Evolutionary conservation across 2,329 filamentous ascomycete genomes (phyloP), one percentile per base, ranked within the genome.

Genomic region (Cordyceps farinosa): DNA sequence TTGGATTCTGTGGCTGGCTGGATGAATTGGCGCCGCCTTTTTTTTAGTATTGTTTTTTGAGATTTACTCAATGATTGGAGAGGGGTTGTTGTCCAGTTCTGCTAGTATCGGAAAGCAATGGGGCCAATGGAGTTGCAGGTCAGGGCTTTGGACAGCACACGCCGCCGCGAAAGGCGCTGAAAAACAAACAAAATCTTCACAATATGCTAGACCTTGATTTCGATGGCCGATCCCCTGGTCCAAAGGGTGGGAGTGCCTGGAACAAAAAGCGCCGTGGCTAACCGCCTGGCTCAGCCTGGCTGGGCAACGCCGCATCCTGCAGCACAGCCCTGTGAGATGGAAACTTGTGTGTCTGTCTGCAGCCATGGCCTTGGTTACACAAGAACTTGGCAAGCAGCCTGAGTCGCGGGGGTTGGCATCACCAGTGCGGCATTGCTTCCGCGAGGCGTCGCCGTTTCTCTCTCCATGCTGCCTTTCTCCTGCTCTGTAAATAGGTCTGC

Each of bases 391-490:
- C 52, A 56, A 38, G 29, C 29, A 44, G 30, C 13, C 27, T 30
- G 54, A 56, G 38, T 29, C 53, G 53, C 53, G 53, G 29, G n/a
- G 34, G 8, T 38, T 36, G 48, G 29, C 17, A 9, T 34, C 54
- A 56, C 54, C 29, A 29, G 54, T 45, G 54, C 54, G 54, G 40
- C 38, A 27, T 36, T 36, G n/a, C 15, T 56, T 56, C 54, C 54
- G 54, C 40, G 30, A 40, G 51, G 22, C 17, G 27, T 44, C 15
- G 27, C 9, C 15, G 34, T 34, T 34, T 6, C 34, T 34, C 34
- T 34, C 34, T 9, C 34, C 5, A 10, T 38, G 34, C 9, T 38
- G 34, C 11, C 34, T 11, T 32, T 48, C 30, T 3, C n/a, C 27
- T 44, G 53, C 27, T 22, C 22, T 22, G 22, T 22, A 22, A 22